A percentile compares a stretch with the other conserved stretches of the same genome.
phyloP scores from a whole-genome alignment of 2,329 filamentous ascomycete species.

The Neurospora crassa region DNA sequence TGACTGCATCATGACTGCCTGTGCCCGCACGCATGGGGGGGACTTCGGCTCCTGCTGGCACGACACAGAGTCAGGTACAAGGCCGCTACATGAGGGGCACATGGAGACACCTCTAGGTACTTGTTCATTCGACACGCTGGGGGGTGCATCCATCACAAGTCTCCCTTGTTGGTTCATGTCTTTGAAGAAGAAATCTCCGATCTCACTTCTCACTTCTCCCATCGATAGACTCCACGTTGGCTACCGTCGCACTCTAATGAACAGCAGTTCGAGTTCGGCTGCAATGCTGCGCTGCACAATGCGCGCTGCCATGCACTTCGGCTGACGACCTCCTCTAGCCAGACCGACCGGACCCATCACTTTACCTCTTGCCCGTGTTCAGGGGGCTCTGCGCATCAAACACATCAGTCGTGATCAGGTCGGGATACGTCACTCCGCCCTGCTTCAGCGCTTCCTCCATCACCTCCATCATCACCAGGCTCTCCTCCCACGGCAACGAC shows the following conservation, averaged over 20 bases:
- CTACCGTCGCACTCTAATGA: neutral
- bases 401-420: conserved; percentile 45
- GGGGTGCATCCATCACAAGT: neutral
- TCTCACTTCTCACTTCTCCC: neutral
- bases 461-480: conserved; percentile 72
- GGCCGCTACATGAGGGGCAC: neutral
- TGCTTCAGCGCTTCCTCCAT: conserved; percentile 48
- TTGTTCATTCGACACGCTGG: neutral
- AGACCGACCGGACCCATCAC: neutral
- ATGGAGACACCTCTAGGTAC: neutral
- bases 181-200: neutral
- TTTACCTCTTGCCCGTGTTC: conserved; percentile 39
- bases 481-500: conserved; percentile 63
- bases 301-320: neutral
- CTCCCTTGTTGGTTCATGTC: neutral
- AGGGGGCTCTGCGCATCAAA: conserved; percentile 52
- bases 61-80: neutral
- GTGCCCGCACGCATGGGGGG: neutral
- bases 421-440: conserved; percentile 44
- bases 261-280: neutral
- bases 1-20: neutral
- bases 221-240: neutral
- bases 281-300: neutral
- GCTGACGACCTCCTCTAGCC: neutral
- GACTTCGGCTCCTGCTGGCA: neutral